Conservation (phyloP, 306 rosid species). For the Citrullus colocynthis region DNA sequence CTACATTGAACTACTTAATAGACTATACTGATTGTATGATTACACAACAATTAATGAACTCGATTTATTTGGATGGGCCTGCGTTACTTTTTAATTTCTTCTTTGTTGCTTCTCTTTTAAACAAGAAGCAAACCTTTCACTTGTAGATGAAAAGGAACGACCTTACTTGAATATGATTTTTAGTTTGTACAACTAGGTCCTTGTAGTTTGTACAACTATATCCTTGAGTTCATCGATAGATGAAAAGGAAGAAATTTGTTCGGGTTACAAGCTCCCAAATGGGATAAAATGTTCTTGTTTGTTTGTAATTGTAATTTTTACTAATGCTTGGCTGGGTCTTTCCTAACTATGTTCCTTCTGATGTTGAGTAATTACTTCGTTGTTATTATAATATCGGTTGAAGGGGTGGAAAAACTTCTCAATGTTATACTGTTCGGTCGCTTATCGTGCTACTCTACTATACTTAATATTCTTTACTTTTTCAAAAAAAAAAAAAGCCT, state of each 20-base stretch:
- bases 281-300: not conserved
- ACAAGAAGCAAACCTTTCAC: no score
- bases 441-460: not conserved
- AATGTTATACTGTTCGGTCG: not conserved
- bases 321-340: not conserved
- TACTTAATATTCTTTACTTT: constrained; percentile 9
- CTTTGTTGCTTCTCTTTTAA: no score
- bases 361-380: not conserved
- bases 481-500: constrained; percentile 21
- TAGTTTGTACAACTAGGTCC: no score
- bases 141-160: no score
- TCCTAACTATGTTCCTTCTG: not conserved
- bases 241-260: no score
- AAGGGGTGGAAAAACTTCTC: not conserved
- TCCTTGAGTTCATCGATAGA: no score
- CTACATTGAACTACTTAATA: not conserved
- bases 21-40: not conserved
- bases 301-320: not conserved
- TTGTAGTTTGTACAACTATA: no score
- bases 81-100: not conserved
- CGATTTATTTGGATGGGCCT: not conserved
- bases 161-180: no score
- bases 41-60: not conserved
- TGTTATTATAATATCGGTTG: not conserved
- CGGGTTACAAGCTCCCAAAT: no score